Conservation (phyloP, 768 basidiomycete species). For the Symmetrospora coprosmae region DNA sequence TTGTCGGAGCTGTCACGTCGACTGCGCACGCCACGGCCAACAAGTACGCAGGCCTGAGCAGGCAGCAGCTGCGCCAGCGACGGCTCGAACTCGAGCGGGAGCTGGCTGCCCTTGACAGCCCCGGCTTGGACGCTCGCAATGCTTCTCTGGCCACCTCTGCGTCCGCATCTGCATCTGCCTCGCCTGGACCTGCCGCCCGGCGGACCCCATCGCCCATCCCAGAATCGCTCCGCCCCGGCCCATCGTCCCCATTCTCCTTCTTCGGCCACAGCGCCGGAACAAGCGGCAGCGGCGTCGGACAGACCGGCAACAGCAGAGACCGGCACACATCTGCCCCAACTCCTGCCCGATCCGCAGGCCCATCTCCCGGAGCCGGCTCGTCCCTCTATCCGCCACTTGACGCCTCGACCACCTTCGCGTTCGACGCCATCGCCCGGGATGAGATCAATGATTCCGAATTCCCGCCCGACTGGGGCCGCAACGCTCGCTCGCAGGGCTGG, state of each 20-base stretch:
- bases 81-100: constrained; percentile 16
- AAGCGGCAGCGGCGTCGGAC: too few relatives aligned
- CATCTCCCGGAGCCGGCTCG: constrained; percentile 2
- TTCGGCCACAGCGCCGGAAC: neutral
- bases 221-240: too few relatives aligned
- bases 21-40: too few relatives aligned
- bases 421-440: neutral
- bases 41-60: too few relatives aligned
- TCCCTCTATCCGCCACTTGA: neutral
- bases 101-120: neutral
- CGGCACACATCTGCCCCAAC: constrained; percentile 10
- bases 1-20: constrained; percentile 15
- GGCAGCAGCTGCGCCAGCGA: constrained; percentile 15
- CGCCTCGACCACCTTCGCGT: constrained; percentile 2
- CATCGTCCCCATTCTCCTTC: too few relatives aligned
- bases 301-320: too few relatives aligned
- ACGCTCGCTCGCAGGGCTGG: constrained; percentile 1
- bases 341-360: neutral
- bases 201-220: too few relatives aligned
- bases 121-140: neutral
- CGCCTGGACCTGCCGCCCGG: neutral
- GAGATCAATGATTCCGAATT: neutral
- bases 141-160: neutral
- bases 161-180: neutral
- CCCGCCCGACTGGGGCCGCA: constrained; percentile 4